phyloP scores from a whole-genome alignment of 352 stramenopile genomes.

The Phytopythium ostracodes region DNA sequence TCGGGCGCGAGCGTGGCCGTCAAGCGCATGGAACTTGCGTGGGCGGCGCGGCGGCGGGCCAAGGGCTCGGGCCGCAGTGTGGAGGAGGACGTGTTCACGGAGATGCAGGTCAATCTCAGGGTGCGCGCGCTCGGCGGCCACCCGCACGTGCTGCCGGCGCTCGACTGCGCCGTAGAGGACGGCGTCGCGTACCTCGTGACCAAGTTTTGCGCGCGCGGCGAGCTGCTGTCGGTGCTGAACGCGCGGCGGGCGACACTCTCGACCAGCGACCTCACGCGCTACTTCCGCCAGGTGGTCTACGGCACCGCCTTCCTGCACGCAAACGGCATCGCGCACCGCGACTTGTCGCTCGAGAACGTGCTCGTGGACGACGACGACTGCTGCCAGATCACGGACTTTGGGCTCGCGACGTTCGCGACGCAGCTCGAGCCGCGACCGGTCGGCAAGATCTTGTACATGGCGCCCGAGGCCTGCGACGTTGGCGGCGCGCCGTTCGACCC shows the following conservation, averaged over 20 bases:
- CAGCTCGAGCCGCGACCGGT: constrained; percentile 35
- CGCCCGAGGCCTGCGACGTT: constrained; percentile 48
- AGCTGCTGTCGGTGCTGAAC: constrained; percentile 77
- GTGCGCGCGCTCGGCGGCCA: constrained; percentile 62
- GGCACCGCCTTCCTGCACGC: constrained; percentile 71
- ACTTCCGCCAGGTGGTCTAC: constrained; percentile 62
- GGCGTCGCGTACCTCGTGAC: constrained; percentile 63
- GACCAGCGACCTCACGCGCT: constrained; percentile 30
- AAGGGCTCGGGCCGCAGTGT: constrained; percentile 43
- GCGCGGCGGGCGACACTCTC: constrained; percentile 26
- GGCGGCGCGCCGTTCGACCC: constrained; percentile 45
- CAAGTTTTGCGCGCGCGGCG: constrained; percentile 59
- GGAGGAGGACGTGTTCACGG: constrained; percentile 66
- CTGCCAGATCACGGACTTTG: constrained; percentile 83
- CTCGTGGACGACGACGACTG: constrained; percentile 59
- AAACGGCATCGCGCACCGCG: constrained; percentile 73
- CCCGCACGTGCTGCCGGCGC: constrained; percentile 58
- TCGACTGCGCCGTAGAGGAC: constrained; percentile 61
- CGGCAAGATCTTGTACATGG: constrained; percentile 81
- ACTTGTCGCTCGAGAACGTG: constrained; percentile 83
- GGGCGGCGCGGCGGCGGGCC: constrained; percentile 40
- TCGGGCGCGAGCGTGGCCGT: constrained; percentile 60
- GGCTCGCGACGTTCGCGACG: constrained; percentile 40
- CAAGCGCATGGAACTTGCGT: constrained; percentile 75
- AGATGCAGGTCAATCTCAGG: constrained; percentile 66